A percentile compares a stretch with the other conserved stretches of the same genome.
Evolutionary conservation across 2,329 filamentous ascomycete species (phyloP).

Genomic region (Acrocalymma vagum): DNA sequence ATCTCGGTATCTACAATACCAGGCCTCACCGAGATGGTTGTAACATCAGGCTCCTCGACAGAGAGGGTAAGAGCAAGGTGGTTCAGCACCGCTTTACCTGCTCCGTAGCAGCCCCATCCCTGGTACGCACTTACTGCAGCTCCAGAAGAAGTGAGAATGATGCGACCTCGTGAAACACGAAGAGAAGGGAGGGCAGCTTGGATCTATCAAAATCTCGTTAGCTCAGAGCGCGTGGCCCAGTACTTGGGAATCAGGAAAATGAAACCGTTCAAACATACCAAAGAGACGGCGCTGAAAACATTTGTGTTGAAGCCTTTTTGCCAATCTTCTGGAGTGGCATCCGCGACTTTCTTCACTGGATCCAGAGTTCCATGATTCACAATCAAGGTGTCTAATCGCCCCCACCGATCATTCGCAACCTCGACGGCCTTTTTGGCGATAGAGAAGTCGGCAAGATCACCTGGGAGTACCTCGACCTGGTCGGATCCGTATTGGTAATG

Average conservation of each 20-base stretch:
- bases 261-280: constrained; percentile 65
- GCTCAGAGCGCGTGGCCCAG: too few species aligned
- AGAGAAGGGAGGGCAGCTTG: constrained; percentile 76
- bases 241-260: too few species aligned
- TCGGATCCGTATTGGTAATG: constrained; percentile 56
- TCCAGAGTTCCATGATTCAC: constrained; percentile 86
- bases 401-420: constrained; percentile 72
- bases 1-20: constrained; percentile 90
- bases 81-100: constrained; percentile 84
- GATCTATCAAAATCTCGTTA: too few species aligned
- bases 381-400: constrained; percentile 79
- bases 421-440: constrained; percentile 70
- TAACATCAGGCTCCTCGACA: constrained; percentile 79
- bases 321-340: constrained; percentile 78
- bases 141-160: constrained; percentile 83
- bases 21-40: constrained; percentile 75
- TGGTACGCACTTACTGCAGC: constrained; percentile 72
- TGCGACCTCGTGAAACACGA: constrained; percentile 72
- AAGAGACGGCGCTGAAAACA: constrained; percentile 80
- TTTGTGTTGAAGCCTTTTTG: constrained; percentile 81
- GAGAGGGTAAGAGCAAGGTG: constrained; percentile 78
- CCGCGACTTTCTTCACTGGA: constrained; percentile 75
- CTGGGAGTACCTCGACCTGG: constrained; percentile 64
- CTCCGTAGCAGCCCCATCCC: constrained; percentile 83
- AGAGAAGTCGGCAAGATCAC: constrained; percentile 64